A percentile compares a stretch with the other conserved stretches of the same genome.
These are phyloP conservation scores for Paxillus ammoniavirescens DNA, from an alignment of 768 basidiomycete species.

Conservation along the genomic window DNA sequence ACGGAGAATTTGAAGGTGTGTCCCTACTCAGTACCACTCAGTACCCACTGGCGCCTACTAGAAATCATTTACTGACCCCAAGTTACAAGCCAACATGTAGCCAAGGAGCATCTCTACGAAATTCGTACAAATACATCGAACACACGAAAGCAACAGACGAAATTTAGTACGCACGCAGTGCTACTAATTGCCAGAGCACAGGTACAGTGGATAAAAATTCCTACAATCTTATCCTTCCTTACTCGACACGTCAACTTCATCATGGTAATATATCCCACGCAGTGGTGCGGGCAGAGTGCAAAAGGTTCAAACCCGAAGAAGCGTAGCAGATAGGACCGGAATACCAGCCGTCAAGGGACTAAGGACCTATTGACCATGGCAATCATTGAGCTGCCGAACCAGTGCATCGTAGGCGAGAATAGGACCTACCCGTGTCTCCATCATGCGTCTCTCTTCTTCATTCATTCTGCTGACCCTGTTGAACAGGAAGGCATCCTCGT, in stretches of 20 bases:
- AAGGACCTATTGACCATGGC: conserved; percentile 2
- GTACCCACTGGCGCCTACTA: background rate
- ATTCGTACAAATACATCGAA: background rate
- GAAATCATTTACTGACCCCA: background rate
- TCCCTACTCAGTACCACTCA: too few species aligned
- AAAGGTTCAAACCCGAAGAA: background rate
- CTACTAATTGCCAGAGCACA: too few species aligned
- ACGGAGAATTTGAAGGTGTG: background rate
- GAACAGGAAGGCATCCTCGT: background rate
- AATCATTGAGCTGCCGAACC: background rate
- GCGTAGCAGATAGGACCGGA: conserved; percentile 4
- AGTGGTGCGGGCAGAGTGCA: too few species aligned
- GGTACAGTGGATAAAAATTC: too few species aligned
- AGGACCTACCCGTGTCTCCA: background rate
- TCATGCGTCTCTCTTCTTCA: background rate
- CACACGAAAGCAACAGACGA: background rate
- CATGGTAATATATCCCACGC: too few species aligned
- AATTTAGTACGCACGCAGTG: background rate
- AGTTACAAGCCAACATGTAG: background rate
- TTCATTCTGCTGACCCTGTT: background rate
- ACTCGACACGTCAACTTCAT: too few species aligned
- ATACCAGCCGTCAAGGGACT: conserved; percentile 1
- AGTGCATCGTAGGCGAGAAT: too few species aligned
- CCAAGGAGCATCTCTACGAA: background rate
- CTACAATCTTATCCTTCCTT: too few species aligned